Evolutionary conservation across 805 yeast genomes (phyloP).

Genomic region (Candida suzukii): DNA sequence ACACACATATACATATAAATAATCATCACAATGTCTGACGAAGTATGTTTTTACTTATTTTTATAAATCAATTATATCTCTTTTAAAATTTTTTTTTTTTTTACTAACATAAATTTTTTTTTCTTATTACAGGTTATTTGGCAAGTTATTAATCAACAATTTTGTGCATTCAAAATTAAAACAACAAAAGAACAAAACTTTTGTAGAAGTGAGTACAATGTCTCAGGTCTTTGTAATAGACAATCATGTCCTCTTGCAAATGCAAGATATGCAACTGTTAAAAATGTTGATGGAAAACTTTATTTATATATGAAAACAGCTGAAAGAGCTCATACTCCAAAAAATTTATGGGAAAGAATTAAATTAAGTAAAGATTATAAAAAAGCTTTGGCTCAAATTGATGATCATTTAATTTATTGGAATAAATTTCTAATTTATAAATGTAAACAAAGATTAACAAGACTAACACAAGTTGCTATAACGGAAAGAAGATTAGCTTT

Average conservation of each 20-base stretch:
- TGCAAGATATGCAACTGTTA: slow-evolving; percentile 83
- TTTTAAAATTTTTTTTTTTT: slow-evolving; percentile 1
- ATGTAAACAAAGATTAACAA: slow-evolving; percentile 92
- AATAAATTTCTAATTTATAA: slow-evolving; percentile 84
- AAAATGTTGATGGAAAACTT: slow-evolving; percentile 69
- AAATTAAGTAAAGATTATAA: slow-evolving; percentile 83
- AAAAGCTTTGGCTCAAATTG: slow-evolving; percentile 83
- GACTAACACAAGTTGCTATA: slow-evolving; percentile 91
- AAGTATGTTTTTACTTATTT: slow-evolving; percentile 12
- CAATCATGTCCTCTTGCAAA: slow-evolving; percentile 96
- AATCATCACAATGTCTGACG: slow-evolving; percentile 18
- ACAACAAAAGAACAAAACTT: slow-evolving; percentile 86
- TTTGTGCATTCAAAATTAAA: slow-evolving; percentile 89
- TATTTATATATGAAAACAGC: slow-evolving; percentile 94
- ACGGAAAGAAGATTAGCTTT: slow-evolving; percentile 91
- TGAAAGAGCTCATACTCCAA: slow-evolving; percentile 95
- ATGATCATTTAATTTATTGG: slow-evolving; percentile 86
- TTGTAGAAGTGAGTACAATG: slow-evolving; percentile 95
- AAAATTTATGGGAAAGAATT: slow-evolving; percentile 91
- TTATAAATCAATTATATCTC: background rate
- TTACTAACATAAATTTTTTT: slow-evolving; percentile 3
- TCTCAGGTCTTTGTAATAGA: slow-evolving; percentile 87
- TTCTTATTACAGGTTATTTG: slow-evolving; percentile 66
- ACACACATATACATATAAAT: background rate
- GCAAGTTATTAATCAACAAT: slow-evolving; percentile 94